These are phyloP conservation scores for Malassezia equina DNA, from an alignment of 1,284 basidiomycete species.

Conservation along the genomic window DNA sequence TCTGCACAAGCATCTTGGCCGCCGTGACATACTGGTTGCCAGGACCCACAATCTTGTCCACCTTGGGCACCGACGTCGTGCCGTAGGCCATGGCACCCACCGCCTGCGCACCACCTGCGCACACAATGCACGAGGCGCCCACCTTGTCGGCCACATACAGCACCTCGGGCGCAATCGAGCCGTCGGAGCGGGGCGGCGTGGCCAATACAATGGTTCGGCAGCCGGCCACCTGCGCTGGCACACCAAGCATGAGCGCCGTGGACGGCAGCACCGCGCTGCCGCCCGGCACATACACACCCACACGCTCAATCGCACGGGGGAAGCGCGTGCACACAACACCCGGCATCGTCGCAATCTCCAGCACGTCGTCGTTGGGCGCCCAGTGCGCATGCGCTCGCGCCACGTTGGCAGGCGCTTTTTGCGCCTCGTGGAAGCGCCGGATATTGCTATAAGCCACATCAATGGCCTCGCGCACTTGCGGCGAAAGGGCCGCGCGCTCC, in stretches of 20 bases:
- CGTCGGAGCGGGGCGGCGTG: slow-evolving; percentile 67
- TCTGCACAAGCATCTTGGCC: slow-evolving; percentile 97
- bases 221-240: slow-evolving; percentile 92
- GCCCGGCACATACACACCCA: slow-evolving; percentile 94
- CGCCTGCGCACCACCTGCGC: slow-evolving; percentile 79
- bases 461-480: slow-evolving; percentile 64
- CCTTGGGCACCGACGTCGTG: slow-evolving; percentile 88
- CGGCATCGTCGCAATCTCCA: slow-evolving; percentile 92
- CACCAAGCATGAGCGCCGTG: slow-evolving; percentile 93
- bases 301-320: slow-evolving; percentile 80
- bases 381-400: slow-evolving; percentile 1
- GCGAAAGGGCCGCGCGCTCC: slow-evolving; percentile 32
- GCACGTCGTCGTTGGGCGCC: slow-evolving; percentile 28
- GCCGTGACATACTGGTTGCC: slow-evolving; percentile 99
- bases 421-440: slow-evolving; percentile 50
- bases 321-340: slow-evolving; percentile 67
- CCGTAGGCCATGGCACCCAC: slow-evolving; percentile 96
- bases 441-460: slow-evolving; percentile 88
- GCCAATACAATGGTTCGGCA: slow-evolving; percentile 87
- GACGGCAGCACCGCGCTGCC: slow-evolving; percentile 93
- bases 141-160: slow-evolving; percentile 44
- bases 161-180: slow-evolving; percentile 44
- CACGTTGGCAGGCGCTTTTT: slow-evolving; percentile 22
- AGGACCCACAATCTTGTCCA: slow-evolving; percentile 94
- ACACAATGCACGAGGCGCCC: slow-evolving; percentile 48